phyloP scores from a whole-genome alignment of 768 basidiomycete species.

The Mycena maculata region DNA sequence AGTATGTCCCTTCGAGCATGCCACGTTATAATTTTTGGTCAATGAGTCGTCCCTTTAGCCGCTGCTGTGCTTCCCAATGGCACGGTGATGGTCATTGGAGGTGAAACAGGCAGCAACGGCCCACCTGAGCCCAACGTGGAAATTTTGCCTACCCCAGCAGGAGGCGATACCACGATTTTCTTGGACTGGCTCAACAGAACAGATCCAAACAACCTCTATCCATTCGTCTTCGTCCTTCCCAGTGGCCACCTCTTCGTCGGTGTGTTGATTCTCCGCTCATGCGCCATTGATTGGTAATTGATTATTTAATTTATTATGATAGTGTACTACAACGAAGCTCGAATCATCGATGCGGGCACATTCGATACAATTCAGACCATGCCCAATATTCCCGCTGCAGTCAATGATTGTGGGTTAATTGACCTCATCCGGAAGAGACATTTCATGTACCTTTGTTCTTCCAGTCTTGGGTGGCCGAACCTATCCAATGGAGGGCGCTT shows the following conservation, averaged over 20 bases:
- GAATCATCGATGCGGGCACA: constrained; percentile 74
- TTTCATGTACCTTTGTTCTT: not conserved
- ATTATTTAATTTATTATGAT: constrained; percentile 48
- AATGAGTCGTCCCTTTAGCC: constrained; percentile 49
- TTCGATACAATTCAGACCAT: constrained; percentile 69
- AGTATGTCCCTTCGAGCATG: constrained; percentile 45
- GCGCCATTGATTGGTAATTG: not conserved
- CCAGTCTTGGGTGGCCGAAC: constrained; percentile 75
- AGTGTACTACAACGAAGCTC: constrained; percentile 87
- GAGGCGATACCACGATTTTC: constrained; percentile 69
- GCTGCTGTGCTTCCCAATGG: constrained; percentile 80
- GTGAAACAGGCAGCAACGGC: constrained; percentile 78
- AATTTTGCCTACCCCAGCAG: constrained; percentile 72
- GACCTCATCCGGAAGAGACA: no score
- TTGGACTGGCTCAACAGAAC: constrained; percentile 78
- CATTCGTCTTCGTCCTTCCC: constrained; percentile 79
- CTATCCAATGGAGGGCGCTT: constrained; percentile 82
- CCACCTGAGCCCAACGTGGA: constrained; percentile 76
- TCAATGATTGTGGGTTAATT: constrained; percentile 60
- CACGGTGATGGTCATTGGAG: constrained; percentile 63
- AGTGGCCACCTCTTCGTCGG: constrained; percentile 78
- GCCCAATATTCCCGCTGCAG: constrained; percentile 81
- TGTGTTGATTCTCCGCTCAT: constrained; percentile 44
- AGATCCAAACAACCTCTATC: constrained; percentile 85
- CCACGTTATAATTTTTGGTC: not conserved